phyloP scores from a whole-genome alignment of 2,329 filamentous ascomycete genomes.

The Tolypocladium inflatum region DNA sequence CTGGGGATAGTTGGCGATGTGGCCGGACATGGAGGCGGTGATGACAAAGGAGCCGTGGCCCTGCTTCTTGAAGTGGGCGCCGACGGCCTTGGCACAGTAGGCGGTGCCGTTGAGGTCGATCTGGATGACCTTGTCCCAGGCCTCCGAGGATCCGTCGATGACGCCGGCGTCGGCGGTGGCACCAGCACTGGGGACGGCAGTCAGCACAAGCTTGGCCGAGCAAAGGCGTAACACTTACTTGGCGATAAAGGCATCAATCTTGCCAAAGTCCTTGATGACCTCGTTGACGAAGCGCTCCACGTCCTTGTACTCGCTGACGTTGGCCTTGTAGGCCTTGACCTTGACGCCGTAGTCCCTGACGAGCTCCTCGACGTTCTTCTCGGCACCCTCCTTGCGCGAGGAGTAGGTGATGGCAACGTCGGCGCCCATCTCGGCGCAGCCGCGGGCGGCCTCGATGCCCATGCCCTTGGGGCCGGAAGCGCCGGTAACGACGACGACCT shows the following conservation, averaged over 20 bases:
- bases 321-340: slow-evolving; percentile 50
- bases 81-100: slow-evolving; percentile 56
- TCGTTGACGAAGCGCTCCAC: slow-evolving; percentile 48
- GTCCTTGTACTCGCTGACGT: slow-evolving; percentile 42
- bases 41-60: slow-evolving; percentile 58
- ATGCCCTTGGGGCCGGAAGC: slow-evolving; percentile 62
- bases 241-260: slow-evolving; percentile 66
- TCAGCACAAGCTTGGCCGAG: neutral
- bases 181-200: slow-evolving; percentile 38
- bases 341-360: slow-evolving; percentile 58
- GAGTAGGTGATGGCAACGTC: slow-evolving; percentile 65
- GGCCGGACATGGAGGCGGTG: slow-evolving; percentile 60
- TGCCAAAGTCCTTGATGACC: slow-evolving; percentile 63
- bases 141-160: slow-evolving; percentile 56
- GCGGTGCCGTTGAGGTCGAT: slow-evolving; percentile 61
- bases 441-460: slow-evolving; percentile 60
- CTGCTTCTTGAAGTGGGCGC: slow-evolving; percentile 53
- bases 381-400: slow-evolving; percentile 57
- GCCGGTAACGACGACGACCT: slow-evolving; percentile 62
- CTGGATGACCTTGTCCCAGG: slow-evolving; percentile 54
- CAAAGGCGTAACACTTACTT: slow-evolving; percentile 42
- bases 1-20: slow-evolving; percentile 63
- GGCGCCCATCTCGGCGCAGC: slow-evolving; percentile 61
- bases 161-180: slow-evolving; percentile 60
- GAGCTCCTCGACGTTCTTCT: slow-evolving; percentile 57